These are phyloP conservation scores for Cyclotella sp. DNA, from an alignment of 108 stramenopile genomes.

Conservation along the genomic window DNA sequence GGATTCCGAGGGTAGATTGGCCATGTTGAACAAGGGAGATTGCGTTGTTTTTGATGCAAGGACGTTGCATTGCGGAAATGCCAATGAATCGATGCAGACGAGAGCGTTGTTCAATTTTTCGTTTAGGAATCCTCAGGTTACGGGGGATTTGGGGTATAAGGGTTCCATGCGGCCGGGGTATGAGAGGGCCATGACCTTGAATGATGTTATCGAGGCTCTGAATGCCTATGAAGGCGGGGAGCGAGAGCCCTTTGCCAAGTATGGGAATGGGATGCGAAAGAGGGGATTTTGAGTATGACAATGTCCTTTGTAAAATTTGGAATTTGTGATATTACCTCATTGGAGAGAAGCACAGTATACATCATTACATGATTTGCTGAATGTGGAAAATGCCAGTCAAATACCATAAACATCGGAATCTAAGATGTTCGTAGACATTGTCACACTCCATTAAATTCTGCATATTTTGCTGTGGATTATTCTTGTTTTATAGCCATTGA, in stretches of 20 bases:
- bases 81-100: slow-evolving; percentile 47
- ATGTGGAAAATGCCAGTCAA: too few relatives aligned
- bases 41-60: slow-evolving; percentile 63
- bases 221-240: slow-evolving; percentile 36
- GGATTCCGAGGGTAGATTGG: slow-evolving; percentile 25
- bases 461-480: too few relatives aligned
- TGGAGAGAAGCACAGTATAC: too few relatives aligned
- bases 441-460: too few relatives aligned
- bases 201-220: slow-evolving; percentile 50
- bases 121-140: slow-evolving; percentile 57
- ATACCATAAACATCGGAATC: too few relatives aligned
- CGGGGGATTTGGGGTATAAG: slow-evolving; percentile 55
- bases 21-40: slow-evolving; percentile 55
- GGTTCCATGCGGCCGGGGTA: slow-evolving; percentile 65
- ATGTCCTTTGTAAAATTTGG: too few relatives aligned
- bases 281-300: background rate
- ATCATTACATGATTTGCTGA: too few relatives aligned
- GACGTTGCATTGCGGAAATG: slow-evolving; percentile 60
- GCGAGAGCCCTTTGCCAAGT: slow-evolving; percentile 48
- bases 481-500: too few relatives aligned
- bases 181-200: slow-evolving; percentile 42
- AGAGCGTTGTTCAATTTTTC: slow-evolving; percentile 64
- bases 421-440: too few relatives aligned
- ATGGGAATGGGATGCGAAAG: slow-evolving; percentile 38
- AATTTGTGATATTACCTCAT: too few relatives aligned